Percentiles rank a stretch among this genome's conserved stretches.
Conservation (phyloP, 2,329 filamentous ascomycete species). For the Coniochaeta ligniaria region DNA sequence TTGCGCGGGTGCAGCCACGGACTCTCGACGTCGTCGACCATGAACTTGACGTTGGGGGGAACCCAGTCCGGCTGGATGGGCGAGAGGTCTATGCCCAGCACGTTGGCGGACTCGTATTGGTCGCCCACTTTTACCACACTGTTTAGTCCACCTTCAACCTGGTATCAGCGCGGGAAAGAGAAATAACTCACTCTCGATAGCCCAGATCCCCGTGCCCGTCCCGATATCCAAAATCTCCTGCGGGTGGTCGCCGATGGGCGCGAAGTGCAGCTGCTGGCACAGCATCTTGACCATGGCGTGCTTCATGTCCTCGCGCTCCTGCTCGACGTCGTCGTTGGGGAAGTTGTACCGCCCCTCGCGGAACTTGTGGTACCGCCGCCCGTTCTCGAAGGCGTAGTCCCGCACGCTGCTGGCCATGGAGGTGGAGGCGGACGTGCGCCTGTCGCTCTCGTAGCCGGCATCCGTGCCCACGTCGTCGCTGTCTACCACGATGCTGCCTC, state of each 20-base stretch:
- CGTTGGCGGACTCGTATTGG: constrained; percentile 28
- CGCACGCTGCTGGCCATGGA: constrained; percentile 30
- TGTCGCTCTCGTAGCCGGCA: constrained; percentile 21
- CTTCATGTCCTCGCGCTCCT: constrained; percentile 51
- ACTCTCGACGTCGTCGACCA: constrained; percentile 45
- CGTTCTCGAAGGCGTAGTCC: constrained; percentile 49
- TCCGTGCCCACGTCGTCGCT: constrained; percentile 19
- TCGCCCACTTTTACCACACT: constrained; percentile 27
- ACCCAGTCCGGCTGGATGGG: constrained; percentile 42
- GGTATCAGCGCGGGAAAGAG: neutral
- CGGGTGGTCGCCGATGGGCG: constrained; percentile 38
- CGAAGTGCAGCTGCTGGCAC: constrained; percentile 42
- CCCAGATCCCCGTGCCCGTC: constrained; percentile 53
- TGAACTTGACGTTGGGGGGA: constrained; percentile 53
- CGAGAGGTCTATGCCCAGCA: constrained; percentile 35
- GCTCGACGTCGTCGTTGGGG: constrained; percentile 53
- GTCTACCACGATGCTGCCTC: constrained; percentile 19
- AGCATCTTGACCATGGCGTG: constrained; percentile 44
- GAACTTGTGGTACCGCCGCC: constrained; percentile 50
- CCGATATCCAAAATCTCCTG: constrained; percentile 50
- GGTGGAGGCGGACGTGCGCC: constrained; percentile 19
- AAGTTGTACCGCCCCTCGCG: constrained; percentile 49
- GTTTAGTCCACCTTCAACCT: neutral
- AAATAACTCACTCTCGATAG: constrained; percentile 36
- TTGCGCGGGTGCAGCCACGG: constrained; percentile 38